Base-by-base conservation (phyloP, 2,329 filamentous ascomycete species). In the Alternaria longipes region DNA sequence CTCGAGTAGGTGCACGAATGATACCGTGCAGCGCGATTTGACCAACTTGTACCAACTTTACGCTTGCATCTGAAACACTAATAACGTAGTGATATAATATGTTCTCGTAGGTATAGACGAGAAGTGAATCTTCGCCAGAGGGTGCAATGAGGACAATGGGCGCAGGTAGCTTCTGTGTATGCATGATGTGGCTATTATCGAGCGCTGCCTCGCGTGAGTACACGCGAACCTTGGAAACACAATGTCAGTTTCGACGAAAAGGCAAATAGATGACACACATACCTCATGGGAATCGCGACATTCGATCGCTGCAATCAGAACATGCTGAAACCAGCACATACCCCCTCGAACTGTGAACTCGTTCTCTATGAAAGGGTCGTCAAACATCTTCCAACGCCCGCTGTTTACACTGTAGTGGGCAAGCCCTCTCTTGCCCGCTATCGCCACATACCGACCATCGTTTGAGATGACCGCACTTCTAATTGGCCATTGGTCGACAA, bases 261-360 rank as follows among this genome's bases (percentile, higher is more conserved):
- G 51, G 34, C 9, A 2, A 41, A 3, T 18, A 20, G 11, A 26
- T 6, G 16, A 16, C 40, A 4, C 2, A 3, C 75, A 59, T 79
- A 87, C 86, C 82, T 97, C 91, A 71, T 93, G 93, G 22, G 89
- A 89, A 67, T 89, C 87, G 68, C 91, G 91, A 55, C 88, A 89
- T 78, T 99, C 95, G n/a, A 97, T 90, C 4, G 94, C 93, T 40
- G 93, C 94, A 57, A 98, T 92, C 18, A 99, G 84, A 32, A 98
- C 91, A 79, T 99, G 94, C 68, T 97, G 93, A 75, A 97, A 94
- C 95, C 95, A 99, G 77, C 94, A 98, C 94, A 99, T 97, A 7
- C 95, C 95, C 50, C 95, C 95, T 64, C 94, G 86, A 14, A 99
- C 92, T 24, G 93, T 89, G 75, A 99, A 99, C 64, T 94, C 92